These are phyloP conservation scores for Musa schizocarpa DNA, from an alignment of 176 grass and related monocot species.

Conservation along the genomic window DNA sequence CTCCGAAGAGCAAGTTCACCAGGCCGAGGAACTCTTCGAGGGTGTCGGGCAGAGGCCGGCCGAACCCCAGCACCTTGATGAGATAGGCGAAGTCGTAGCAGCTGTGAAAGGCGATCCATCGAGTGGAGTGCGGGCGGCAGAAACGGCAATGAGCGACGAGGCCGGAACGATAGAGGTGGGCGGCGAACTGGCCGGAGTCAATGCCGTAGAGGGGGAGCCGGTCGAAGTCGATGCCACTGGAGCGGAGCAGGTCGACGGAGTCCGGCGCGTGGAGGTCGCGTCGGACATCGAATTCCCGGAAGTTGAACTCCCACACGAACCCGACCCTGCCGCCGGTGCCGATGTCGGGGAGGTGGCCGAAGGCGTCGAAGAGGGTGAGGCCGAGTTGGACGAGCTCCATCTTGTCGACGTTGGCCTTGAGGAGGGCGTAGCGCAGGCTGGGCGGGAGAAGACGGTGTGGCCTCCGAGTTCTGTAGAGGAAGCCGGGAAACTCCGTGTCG, in stretches of 20 bases:
- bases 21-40: constrained; percentile 19
- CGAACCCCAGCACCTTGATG: neutral
- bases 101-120: neutral
- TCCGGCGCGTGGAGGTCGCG: neutral
- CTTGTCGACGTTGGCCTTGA: constrained; percentile 8
- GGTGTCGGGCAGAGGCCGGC: constrained; percentile 3
- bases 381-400: constrained; percentile 4
- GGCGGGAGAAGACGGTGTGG: neutral
- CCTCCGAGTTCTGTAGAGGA: neutral
- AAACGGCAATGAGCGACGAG: neutral
- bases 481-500: constrained; percentile 14
- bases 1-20: neutral
- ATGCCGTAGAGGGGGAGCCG: neutral
- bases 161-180: neutral
- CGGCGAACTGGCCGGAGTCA: neutral
- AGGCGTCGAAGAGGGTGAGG: constrained; percentile 2
- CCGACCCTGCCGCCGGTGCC: neutral
- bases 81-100: neutral
- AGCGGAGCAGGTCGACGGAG: constrained; percentile 2
- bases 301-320: constrained; percentile 8
- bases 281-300: neutral
- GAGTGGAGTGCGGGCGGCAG: neutral
- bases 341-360: neutral
- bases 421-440: neutral
- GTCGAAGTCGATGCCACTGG: neutral